Evolutionary conservation across 2,329 filamentous ascomycete genomes (phyloP).

Genomic region (Thermothelomyces thermophilus): DNA sequence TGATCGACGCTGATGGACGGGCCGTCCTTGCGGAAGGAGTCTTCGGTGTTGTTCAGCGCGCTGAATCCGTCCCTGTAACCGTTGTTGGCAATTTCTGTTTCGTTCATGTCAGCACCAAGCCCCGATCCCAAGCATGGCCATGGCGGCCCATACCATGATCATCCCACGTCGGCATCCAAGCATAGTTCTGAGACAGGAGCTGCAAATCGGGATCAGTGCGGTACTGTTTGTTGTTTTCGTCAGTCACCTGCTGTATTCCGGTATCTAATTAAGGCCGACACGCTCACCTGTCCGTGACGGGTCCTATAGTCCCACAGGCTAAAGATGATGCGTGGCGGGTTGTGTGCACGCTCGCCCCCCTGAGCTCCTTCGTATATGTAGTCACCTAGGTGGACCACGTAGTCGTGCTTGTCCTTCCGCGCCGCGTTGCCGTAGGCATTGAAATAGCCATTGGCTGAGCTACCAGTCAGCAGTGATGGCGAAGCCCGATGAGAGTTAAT

Average conservation of each 20-base stretch:
- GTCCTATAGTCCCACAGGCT: slow-evolving; percentile 53
- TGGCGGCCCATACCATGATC: slow-evolving; percentile 37
- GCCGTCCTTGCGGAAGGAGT: slow-evolving; percentile 54
- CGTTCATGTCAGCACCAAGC: not conserved
- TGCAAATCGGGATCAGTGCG: slow-evolving; percentile 53
- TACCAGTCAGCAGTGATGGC: not conserved
- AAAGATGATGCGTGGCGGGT: slow-evolving; percentile 25
- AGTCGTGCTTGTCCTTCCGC: slow-evolving; percentile 54
- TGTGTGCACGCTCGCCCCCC: slow-evolving; percentile 39
- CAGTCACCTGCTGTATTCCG: not conserved
- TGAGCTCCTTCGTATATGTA: slow-evolving; percentile 44
- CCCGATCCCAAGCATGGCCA: not conserved
- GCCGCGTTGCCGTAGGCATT: slow-evolving; percentile 54
- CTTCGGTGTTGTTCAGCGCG: slow-evolving; percentile 59
- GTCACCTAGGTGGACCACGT: slow-evolving; percentile 53
- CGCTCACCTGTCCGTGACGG: slow-evolving; percentile 13
- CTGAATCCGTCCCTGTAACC: slow-evolving; percentile 57
- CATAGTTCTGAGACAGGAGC: slow-evolving; percentile 46
- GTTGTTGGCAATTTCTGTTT: slow-evolving; percentile 45
- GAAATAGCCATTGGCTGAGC: slow-evolving; percentile 47
- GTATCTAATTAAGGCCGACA: too few species aligned
- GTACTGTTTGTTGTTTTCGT: slow-evolving; percentile 39
- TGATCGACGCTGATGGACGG: slow-evolving; percentile 57
- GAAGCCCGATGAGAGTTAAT: slow-evolving; percentile 21
- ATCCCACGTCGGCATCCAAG: slow-evolving; percentile 61